These are phyloP conservation scores for Russula ochroleuca DNA, from an alignment of 768 basidiomycete genomes.

Conservation along the genomic window DNA sequence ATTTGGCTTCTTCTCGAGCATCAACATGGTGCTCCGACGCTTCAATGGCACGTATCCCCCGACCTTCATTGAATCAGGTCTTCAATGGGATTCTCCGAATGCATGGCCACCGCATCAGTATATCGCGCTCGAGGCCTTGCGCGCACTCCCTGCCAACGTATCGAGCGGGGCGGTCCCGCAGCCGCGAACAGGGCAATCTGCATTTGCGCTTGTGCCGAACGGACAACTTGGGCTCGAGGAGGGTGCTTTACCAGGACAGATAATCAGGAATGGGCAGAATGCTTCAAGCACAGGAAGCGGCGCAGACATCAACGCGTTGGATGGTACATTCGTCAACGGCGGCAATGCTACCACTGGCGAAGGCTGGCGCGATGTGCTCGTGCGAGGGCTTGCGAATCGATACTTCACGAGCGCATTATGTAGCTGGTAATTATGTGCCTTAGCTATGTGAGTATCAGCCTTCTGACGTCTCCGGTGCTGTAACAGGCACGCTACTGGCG, in stretches of 20 bases:
- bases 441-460: neutral
- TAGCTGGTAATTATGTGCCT: conserved; percentile 61
- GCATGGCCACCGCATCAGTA: conserved; percentile 86
- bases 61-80: conserved; percentile 71
- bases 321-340: conserved; percentile 59
- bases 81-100: conserved; percentile 91
- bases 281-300: conserved; percentile 48
- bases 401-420: conserved; percentile 81
- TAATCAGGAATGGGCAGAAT: conserved; percentile 43
- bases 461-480: neutral
- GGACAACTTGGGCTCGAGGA: conserved; percentile 84
- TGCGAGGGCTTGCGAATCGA: conserved; percentile 76
- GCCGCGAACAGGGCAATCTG: conserved; percentile 47
- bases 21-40: conserved; percentile 74
- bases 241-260: conserved; percentile 64
- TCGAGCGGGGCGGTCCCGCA: conserved; percentile 54
- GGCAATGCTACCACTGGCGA: conserved; percentile 58
- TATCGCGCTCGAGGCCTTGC: conserved; percentile 73
- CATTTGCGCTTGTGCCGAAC: conserved; percentile 63
- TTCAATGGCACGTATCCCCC: conserved; percentile 86
- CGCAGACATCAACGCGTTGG: conserved; percentile 57
- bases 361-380: conserved; percentile 60
- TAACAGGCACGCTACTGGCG: conserved; percentile 79
- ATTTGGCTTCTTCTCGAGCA: conserved; percentile 65
- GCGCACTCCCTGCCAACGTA: conserved; percentile 66